A percentile compares a stretch with the other conserved stretches of the same genome.
These are phyloP conservation scores for Saccharomycopsis microspora DNA, from an alignment of 805 yeast species.

Conservation along the genomic window DNA sequence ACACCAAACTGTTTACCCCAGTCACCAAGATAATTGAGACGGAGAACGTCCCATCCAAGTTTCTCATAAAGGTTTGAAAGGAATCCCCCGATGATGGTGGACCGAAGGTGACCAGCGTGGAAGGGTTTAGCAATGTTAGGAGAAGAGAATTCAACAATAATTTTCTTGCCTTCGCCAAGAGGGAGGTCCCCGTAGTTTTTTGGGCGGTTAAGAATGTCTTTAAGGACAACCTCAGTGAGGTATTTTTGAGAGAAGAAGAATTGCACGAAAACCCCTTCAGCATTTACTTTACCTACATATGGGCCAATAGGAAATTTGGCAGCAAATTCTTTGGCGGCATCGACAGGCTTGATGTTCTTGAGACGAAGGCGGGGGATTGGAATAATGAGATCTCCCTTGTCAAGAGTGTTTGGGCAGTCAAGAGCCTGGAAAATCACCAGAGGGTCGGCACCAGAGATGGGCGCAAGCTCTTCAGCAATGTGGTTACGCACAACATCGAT, in stretches of 20 bases:
- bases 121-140: slow-evolving; percentile 99
- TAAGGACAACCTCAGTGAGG: slow-evolving; percentile 56
- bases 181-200: slow-evolving; percentile 63
- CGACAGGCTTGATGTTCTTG: slow-evolving; percentile 70
- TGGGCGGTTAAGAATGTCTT: slow-evolving; percentile 52
- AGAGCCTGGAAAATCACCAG: slow-evolving; percentile 69
- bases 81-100: slow-evolving; percentile 97
- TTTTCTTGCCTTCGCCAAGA: slow-evolving; percentile 58
- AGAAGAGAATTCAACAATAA: slow-evolving; percentile 84
- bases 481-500: slow-evolving; percentile 85
- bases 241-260: slow-evolving; percentile 66
- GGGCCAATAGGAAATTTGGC: slow-evolving; percentile 62
- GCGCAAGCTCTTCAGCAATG: slow-evolving; percentile 67
- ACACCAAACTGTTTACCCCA: slow-evolving; percentile 99
- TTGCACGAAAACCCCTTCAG: slow-evolving; percentile 87
- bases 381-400: slow-evolving; percentile 85
- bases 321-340: slow-evolving; percentile 68
- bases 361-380: slow-evolving; percentile 90
- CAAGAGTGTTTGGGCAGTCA: slow-evolving; percentile 77
- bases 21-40: slow-evolving; percentile 95
- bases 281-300: slow-evolving; percentile 56
- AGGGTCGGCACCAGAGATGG: slow-evolving; percentile 61
- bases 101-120: slow-evolving; percentile 98
- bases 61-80: slow-evolving; percentile 80
- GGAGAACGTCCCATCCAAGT: slow-evolving; percentile 83